Conservation (phyloP, 331 rosid species). For the Acacia pycnantha region DNA sequence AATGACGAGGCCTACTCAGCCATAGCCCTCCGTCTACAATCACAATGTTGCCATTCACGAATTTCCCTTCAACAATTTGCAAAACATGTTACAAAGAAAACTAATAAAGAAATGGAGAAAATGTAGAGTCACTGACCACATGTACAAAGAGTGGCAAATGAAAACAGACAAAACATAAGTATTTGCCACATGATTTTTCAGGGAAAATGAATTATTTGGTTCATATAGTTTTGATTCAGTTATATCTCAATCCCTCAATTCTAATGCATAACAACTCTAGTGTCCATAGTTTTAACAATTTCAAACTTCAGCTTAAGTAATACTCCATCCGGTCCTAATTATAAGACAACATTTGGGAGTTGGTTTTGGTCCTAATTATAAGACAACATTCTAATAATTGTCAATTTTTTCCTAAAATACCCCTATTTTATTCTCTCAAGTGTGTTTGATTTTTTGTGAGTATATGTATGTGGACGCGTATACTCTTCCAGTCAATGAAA, state of each 20-base stretch:
- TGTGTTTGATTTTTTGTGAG: no score
- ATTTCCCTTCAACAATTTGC: conserved; percentile 66
- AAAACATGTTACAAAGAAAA: conserved; percentile 3
- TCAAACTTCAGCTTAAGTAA: background rate
- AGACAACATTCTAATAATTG: no score
- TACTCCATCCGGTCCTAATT: no score
- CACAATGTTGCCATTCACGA: conserved; percentile 62
- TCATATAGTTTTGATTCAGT: no score
- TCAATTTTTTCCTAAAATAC: no score
- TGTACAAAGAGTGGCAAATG: background rate
- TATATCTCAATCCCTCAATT: background rate
- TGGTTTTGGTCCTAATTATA: no score
- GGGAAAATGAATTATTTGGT: background rate
- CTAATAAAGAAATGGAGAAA: background rate
- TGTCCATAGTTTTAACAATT: background rate
- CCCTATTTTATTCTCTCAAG: no score
- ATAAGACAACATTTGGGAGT: no score
- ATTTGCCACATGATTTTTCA: background rate
- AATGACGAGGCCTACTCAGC: conserved; percentile 81
- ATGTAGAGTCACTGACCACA: background rate
- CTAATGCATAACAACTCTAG: background rate
- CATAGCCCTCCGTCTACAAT: conserved; percentile 86
- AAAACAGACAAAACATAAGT: background rate
- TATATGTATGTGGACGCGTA: no score
- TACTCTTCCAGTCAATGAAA: no score